A percentile compares a stretch with the other conserved stretches of the same genome.
Conservation (phyloP, 1,139 yeast genomes). For the Sugiyamaella paludigena region DNA sequence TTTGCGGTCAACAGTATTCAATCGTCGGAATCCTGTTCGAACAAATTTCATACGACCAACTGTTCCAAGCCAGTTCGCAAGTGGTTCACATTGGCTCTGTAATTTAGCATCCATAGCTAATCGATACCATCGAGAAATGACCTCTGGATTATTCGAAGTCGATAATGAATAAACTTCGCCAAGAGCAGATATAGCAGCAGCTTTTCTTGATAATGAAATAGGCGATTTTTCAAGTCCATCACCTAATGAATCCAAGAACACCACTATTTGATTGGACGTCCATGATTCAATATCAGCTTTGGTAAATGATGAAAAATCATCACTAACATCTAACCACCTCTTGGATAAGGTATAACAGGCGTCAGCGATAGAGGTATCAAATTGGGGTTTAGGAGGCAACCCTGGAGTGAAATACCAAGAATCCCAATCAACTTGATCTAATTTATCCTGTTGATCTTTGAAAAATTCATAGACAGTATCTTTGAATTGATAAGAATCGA, state of each 20-base stretch:
- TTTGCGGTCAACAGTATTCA: slow-evolving; percentile 61
- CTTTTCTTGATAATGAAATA: slow-evolving; percentile 14
- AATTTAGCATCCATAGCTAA: slow-evolving; percentile 45
- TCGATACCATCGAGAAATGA: slow-evolving; percentile 72
- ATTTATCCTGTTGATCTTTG: slow-evolving; percentile 43
- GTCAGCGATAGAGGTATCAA: slow-evolving; percentile 76
- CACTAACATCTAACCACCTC: slow-evolving; percentile 52
- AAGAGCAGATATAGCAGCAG: slow-evolving; percentile 38
- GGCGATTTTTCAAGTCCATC: slow-evolving; percentile 34
- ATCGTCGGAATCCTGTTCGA: slow-evolving; percentile 73
- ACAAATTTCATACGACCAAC: slow-evolving; percentile 96
- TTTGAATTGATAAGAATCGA: slow-evolving; percentile 78
- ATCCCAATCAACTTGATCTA: slow-evolving; percentile 79
- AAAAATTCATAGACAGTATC: slow-evolving; percentile 66
- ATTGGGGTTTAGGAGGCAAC: slow-evolving; percentile 72
- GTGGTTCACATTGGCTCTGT: slow-evolving; percentile 45
- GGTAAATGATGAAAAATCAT: slow-evolving; percentile 35
- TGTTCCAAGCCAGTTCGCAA: slow-evolving; percentile 83
- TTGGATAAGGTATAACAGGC: slow-evolving; percentile 64
- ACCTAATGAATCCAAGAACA: slow-evolving; percentile 66
- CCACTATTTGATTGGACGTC: slow-evolving; percentile 73
- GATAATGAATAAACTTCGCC: slow-evolving; percentile 46
- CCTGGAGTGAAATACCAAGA: slow-evolving; percentile 80
- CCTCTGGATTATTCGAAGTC: slow-evolving; percentile 70
- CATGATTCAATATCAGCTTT: slow-evolving; percentile 52